Conservation (phyloP, 495 filamentous ascomycete species). For the Penicillium cosmopolitanum region DNA sequence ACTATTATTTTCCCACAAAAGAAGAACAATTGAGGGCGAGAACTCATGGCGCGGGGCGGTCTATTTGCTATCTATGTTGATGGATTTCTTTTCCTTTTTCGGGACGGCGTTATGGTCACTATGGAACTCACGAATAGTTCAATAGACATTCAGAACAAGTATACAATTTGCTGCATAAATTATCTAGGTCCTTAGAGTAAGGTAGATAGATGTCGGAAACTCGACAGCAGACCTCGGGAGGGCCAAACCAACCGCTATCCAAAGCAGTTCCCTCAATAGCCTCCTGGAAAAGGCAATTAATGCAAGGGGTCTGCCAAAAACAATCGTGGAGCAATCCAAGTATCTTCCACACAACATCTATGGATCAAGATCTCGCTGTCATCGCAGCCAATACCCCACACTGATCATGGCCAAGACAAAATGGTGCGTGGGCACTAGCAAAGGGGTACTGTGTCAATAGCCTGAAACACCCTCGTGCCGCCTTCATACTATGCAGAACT, state of each 20-base stretch:
- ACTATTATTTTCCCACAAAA: not conserved
- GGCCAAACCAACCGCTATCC: not conserved
- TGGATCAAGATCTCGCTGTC: not conserved
- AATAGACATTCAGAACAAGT: too few relatives aligned
- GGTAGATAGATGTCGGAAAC: too few relatives aligned
- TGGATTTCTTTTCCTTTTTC: not conserved
- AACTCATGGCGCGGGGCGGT: not conserved
- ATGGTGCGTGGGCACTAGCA: not conserved
- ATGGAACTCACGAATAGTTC: not conserved
- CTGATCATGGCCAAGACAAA: not conserved
- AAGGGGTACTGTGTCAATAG: not conserved
- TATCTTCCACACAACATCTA: not conserved
- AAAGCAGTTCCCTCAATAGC: too few relatives aligned
- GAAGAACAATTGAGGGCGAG: not conserved
- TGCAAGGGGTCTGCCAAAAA: not conserved
- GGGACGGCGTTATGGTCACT: not conserved
- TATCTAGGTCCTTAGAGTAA: too few relatives aligned
- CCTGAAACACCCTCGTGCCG: conserved; percentile 13
- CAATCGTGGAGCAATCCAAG: not conserved
- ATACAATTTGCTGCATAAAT: too few relatives aligned
- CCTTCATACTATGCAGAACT: not conserved
- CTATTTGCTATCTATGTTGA: not conserved
- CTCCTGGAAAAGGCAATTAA: too few relatives aligned
- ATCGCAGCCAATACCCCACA: not conserved
- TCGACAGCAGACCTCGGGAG: too few relatives aligned